Percentiles rank a stretch among this genome's conserved stretches.
Conservation (phyloP, 2,329 filamentous ascomycete species). For the Claviceps africana region DNA sequence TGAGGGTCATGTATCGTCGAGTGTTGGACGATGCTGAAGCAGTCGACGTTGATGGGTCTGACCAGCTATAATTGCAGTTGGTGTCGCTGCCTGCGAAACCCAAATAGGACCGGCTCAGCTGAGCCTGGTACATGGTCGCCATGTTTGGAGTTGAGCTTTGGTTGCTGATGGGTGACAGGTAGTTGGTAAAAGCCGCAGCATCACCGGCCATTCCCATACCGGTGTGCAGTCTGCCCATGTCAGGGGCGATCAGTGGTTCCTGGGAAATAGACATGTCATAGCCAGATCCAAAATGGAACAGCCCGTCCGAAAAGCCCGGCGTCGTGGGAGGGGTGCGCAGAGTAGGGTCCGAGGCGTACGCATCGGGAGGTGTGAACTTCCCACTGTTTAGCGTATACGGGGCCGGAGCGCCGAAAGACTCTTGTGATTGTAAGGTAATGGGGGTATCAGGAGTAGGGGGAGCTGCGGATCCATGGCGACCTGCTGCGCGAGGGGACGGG, state of each 20-base stretch:
- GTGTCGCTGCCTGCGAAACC: constrained; percentile 21
- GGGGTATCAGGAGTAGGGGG: constrained; percentile 38
- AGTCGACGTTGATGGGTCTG: constrained; percentile 26
- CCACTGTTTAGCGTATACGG: constrained; percentile 17
- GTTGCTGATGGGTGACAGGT: constrained; percentile 27
- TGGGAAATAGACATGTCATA: constrained; percentile 28
- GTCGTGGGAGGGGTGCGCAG: constrained; percentile 41
- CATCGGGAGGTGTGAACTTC: constrained; percentile 17
- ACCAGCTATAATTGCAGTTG: constrained; percentile 35
- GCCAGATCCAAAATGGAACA: constrained; percentile 26
- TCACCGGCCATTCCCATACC: constrained; percentile 31
- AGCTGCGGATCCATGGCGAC: constrained; percentile 26
- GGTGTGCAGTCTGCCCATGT: constrained; percentile 28
- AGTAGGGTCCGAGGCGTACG: constrained; percentile 26
- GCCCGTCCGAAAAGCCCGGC: constrained; percentile 30
- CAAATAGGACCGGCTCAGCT: constrained; percentile 29
- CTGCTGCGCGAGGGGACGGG: constrained; percentile 27
- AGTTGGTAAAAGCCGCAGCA: constrained; percentile 28
- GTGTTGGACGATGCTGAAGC: constrained; percentile 19
- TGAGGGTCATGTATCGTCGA: constrained; percentile 12
- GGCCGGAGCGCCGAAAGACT: constrained; percentile 25
- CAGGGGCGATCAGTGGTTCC: constrained; percentile 35
- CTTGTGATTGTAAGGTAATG: constrained; percentile 23
- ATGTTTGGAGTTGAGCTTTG: constrained; percentile 24
- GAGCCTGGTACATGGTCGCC: constrained; percentile 9